Conservation (phyloP, 257 asterid genomes). For the Solanum bukasovii region DNA sequence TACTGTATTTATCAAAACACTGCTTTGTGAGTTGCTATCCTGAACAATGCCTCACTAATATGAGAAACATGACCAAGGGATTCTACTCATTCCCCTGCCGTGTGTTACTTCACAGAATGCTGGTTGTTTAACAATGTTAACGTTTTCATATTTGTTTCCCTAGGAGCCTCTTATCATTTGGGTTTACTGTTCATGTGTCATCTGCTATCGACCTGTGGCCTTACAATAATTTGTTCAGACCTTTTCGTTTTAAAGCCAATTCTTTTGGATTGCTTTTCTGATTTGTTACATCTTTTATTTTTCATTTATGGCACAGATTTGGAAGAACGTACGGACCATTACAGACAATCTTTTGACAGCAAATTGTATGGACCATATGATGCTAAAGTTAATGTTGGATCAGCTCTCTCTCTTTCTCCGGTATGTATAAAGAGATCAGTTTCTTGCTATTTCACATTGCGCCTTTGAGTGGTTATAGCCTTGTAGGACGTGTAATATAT, state of each 20-base stretch:
- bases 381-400: constrained; percentile 51
- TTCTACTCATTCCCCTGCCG: not conserved
- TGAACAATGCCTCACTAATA: not conserved
- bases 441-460: not conserved
- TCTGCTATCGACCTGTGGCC: not conserved
- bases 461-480: not conserved
- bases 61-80: not conserved
- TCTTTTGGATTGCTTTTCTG: not conserved
- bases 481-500: not conserved
- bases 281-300: constrained; percentile 8
- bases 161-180: not conserved
- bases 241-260: not conserved
- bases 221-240: not conserved
- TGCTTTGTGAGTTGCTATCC: not conserved
- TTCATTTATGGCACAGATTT: constrained; percentile 30
- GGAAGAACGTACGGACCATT: constrained; percentile 47
- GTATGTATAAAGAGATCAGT: not conserved
- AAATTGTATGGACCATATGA: constrained; percentile 57
- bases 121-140: not conserved
- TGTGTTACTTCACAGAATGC: not conserved
- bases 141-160: not conserved
- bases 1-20: not conserved
- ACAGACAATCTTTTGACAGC: constrained; percentile 53
- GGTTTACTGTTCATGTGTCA: not conserved
- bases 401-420: constrained; percentile 17